Evolutionary conservation across 306 rosid species (phyloP), one percentile per base, ranked within the genome.

Genomic region (Carpinus viminea): DNA sequence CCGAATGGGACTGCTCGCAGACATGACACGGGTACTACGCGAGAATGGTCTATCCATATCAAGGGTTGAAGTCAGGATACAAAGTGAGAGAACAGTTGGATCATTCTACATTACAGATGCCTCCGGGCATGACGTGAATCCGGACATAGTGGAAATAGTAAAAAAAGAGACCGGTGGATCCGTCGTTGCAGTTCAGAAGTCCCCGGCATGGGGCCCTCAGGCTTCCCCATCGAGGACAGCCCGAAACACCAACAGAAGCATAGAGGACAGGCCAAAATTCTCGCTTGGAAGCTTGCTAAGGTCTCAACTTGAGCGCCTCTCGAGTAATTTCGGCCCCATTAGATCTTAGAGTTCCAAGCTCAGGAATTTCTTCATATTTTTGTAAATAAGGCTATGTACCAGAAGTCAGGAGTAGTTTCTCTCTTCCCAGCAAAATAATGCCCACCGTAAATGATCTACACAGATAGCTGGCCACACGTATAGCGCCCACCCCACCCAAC

Each of bases 281-380:
- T 91, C 98, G 48, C 45, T 93, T 4, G 98, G 96, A 70, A 83
- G 86, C 87, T 72, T 90, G 85, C 60, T 96, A 7, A 80, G 99
- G 98, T 86, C 97, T 38, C 96, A 84, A 24, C 77, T 96, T 4
- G 99, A 84, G 73, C 86, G 97, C 31, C 83, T 96, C 55, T 93
- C 96, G 0, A 17, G 78, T 66, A 87, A 69, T 68, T 90, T 91
- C n/a, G 82, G 90, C 66, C 75, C 89, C 70, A 78, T 89, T 5
- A 79, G 77, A 82, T 83, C 87, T 5, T 85, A 78, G 84, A 11
- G 36, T 75, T 61, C 38, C 48, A 31, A 16, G 38, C 68, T 43
- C 28, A 7, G 0, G 31, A 74, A 24, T 24, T 24, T 24, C 26
- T 24, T 24, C 26, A 24, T 24, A 24, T 24, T 24, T 24, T 5